Base-by-base conservation (phyloP, 2,329 filamentous ascomycete genomes). In the Cytospora chrysosperma region DNA sequence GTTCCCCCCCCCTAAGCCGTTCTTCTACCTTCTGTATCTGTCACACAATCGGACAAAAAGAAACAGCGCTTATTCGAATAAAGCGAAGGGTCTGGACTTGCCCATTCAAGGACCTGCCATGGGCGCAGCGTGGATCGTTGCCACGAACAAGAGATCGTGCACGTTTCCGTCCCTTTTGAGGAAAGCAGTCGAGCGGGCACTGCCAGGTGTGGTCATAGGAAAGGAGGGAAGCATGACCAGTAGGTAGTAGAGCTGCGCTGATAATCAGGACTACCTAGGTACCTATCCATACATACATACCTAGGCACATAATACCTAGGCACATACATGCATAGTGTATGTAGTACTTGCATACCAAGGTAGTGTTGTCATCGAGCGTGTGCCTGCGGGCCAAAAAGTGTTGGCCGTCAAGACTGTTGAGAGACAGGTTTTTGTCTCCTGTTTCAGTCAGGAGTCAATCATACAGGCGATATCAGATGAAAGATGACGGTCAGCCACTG, bases 71-170 rank as follows among this genome's bases (percentile, higher is more conserved):
- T 24, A 55, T 43, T 37, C 27, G 30, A 49, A 61, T 61, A 61
- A 52, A 61, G 61, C 61, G 49, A 54, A 64, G n/a, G 64, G 61
- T 66, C 64, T 66, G 64, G 64, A 66, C 64, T 52, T 61, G 62
- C 54, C 64, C 61, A 59, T 63, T 56, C 61, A 64, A 56, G 64
- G 64, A 66, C 54, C 27, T 59, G 61, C 54, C 53, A 50, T 34
- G 26, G 43, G 37, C 56, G 32, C 40, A 52, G 47, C 56, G 49
- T 63, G 54, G 60, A 59, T 37, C 51, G 27, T 37, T 51, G 19
- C 43, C 43, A 27, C 32, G 40, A 43, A 37, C 56, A 52, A 17
- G 53, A 62, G 64, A 66, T 66, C 64, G 57, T 30, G 57, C 61
- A 34, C 54, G 28, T 43, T 47, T 40, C 24, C 27, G 49, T n/a